Evolutionary conservation across 176 grass and related monocot species (phyloP), one percentile per base, ranked within the genome.

Genomic region (Puccinellia tenuiflora): DNA sequence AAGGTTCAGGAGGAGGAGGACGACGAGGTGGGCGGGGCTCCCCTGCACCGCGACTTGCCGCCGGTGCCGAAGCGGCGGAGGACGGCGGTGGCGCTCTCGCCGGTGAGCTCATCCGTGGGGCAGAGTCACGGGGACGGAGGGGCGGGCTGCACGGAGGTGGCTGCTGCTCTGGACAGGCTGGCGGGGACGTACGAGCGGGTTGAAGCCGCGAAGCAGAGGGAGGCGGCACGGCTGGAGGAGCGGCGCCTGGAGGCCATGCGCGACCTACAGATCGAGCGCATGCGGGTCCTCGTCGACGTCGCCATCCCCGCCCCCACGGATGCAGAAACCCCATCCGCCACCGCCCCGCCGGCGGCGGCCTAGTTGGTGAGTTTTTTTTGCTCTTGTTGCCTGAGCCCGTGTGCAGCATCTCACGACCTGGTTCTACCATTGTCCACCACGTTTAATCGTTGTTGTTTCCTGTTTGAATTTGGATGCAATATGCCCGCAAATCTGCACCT

Each of bases 181-280:
- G 73, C 88, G 25, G 85, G 79, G 31, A 75, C 82, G 73, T 90
- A 83, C 53, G 81, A 90, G 78, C 85, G 85, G 38, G 85, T 93
- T 34, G 85, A 90, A 6, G 43, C 78, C 61, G 77, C 88, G 5
- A 88, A 82, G 81, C 91, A 88, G 88, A 83, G 37, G 78, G 85
- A 93, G 78, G 79, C 82, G 18, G 51, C 79, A 50, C 65, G 82
- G 73, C 88, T 93, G 65, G 91, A 93, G 78, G 85, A 78, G 59
- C 88, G 75, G 33, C 88, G 85, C 73, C 78, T 93, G 26, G 88
- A 88, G 57, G 74, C 88, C 31, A 75, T 81, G 71, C 82, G 88
- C 48, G 88, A 85, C 70, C 75, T 93, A 35, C 73, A 90, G 88
- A 87, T 90, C 47, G 87, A 90, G 85, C 77, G 88, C 16, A 90